Base-by-base conservation (phyloP, 2,329 filamentous ascomycete species). In the Phyllosticta citrichinensis region DNA sequence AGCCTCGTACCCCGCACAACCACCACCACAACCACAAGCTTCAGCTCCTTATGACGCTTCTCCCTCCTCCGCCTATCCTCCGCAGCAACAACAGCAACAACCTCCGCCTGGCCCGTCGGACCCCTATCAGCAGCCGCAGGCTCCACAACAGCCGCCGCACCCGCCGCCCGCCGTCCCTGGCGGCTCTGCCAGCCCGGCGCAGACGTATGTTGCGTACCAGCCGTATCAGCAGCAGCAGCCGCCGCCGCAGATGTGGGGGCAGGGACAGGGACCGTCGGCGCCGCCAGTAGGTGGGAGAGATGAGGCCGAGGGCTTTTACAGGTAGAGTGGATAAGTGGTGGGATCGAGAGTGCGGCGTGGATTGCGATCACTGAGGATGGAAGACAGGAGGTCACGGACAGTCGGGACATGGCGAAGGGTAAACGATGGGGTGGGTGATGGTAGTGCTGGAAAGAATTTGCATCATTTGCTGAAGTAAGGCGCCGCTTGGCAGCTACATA, bases 201-300 rank as follows among this genome's bases (percentile, higher is more conserved):
- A 62, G 50, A 35, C 52, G 1, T 35, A 19, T 8, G 59, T 51
- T 17, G 63, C 62, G 20, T 71, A 72, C 61, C 69, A 72, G 62
- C 66, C 70, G 30, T 71, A 72, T 66, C 66, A 70, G 66, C 70
- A 40, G 52, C 30, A 19, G 60, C 35, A 4, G 24, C 33, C 58
- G 19, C 55, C 30, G n/a, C 58, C 40, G n/a, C 57, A 55, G 24
- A 55, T 51, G 22, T 58, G 55, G 68, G 52, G 47, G 25, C 47
- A 56, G 27, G 68, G 47, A 40, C 47, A 56, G 27, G 68, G 40
- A 8, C 40, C 11, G 65, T 70, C 66, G 14, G 68, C 68, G 22
- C 69, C 68, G 58, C 69, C 69, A 8, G 68, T 68, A 1, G 65
- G 65, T 0, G 70, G 69, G 0, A 70, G 67, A 3, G 71, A 68